phyloP scores from a whole-genome alignment of 371 early-diverging fungal genomes.

The Mucor velutinosus region DNA sequence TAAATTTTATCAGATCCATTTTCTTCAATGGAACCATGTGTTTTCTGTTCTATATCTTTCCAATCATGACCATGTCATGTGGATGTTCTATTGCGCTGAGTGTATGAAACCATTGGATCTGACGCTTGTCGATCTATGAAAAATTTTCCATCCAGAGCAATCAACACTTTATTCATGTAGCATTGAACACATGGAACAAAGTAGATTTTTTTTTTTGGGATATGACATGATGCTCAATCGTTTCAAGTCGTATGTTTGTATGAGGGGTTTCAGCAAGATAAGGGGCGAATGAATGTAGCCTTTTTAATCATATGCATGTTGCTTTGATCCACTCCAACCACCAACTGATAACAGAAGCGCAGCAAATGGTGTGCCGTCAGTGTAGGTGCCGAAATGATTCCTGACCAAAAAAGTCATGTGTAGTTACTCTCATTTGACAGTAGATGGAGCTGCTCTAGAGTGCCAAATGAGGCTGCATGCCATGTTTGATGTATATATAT shows the following conservation, averaged over 20 bases:
- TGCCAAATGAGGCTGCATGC: too few species aligned
- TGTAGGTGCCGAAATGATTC: neutral
- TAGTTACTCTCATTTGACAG: neutral
- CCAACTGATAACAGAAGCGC: neutral
- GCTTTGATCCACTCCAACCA: neutral
- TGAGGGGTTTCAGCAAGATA: neutral
- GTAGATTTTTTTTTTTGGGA: neutral
- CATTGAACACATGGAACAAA: neutral
- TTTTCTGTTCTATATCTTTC: neutral
- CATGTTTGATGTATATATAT: too few species aligned
- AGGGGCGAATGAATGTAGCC: neutral
- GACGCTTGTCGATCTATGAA: neutral
- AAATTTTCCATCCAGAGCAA: neutral
- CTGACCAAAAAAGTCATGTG: neutral
- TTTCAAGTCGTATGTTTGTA: neutral
- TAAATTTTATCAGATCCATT: neutral
- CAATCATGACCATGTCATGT: neutral
- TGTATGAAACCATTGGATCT: neutral
- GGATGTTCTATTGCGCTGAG: neutral
- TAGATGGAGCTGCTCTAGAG: too few species aligned
- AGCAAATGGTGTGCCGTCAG: neutral
- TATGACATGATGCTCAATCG: neutral
- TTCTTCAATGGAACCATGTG: neutral
- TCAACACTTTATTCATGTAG: too few species aligned
- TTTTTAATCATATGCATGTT: neutral